A percentile compares a stretch with the other conserved stretches of the same genome.
Conservation (phyloP, 257 asterid genomes). For the Solanum virginianum region DNA sequence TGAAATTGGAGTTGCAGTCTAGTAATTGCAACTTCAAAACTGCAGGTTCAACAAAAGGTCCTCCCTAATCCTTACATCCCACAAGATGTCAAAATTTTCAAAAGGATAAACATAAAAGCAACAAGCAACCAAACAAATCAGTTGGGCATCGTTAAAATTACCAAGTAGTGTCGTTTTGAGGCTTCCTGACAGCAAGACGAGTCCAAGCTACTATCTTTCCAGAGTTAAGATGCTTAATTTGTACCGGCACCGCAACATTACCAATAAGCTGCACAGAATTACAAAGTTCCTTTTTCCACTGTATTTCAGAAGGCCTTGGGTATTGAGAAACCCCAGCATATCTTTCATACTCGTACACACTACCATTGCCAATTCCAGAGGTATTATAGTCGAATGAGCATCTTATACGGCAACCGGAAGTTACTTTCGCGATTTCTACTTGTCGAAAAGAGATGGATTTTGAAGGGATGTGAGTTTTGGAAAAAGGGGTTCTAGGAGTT, state of each 20-base stretch:
- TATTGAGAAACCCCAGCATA: conserved; percentile 4
- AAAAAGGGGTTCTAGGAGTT: neutral
- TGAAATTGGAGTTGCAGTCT: neutral
- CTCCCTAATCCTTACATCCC: neutral
- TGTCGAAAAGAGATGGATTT: neutral
- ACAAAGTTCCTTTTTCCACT: conserved; percentile 40
- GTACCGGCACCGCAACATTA: conserved; percentile 58
- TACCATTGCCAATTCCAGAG: neutral
- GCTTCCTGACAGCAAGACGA: conserved; percentile 76
- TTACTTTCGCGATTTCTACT: neutral
- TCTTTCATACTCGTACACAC: conserved; percentile 2
- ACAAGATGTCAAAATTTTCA: neutral
- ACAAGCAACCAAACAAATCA: neutral
- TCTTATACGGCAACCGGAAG: conserved; percentile 5
- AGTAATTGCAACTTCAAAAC: neutral
- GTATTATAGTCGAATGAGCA: conserved; percentile 13
- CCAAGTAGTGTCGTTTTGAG: conserved; percentile 70
- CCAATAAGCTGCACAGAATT: conserved; percentile 67
- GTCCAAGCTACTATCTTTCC: conserved; percentile 75
- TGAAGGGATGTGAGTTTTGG: neutral
- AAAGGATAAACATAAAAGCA: neutral
- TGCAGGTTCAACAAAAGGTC: neutral
- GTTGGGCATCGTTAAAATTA: neutral
- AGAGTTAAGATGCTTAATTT: conserved; percentile 57
- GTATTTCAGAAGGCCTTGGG: conserved; percentile 30